phyloP scores from a whole-genome alignment of 2,329 filamentous ascomycete species.

The Fusarium haematococcum region DNA sequence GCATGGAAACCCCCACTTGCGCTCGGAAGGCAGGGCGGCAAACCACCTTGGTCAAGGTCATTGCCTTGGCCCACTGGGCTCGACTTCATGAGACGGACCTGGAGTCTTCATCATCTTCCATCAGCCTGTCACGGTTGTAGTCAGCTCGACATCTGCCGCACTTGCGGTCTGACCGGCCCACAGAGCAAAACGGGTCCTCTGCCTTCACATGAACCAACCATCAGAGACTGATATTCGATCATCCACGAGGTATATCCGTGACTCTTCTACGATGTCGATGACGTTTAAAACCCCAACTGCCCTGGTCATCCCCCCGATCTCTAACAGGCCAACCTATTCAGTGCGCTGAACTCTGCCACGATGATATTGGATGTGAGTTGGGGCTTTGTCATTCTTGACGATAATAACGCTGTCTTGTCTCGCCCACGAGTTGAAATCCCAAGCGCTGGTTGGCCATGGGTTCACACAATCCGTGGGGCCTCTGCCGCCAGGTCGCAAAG shows the following conservation, averaged over 20 bases:
- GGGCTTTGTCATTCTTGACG: neutral
- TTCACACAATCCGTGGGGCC: slow-evolving; percentile 16
- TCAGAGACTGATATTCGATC: neutral
- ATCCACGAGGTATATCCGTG: neutral
- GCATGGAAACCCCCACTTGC: neutral
- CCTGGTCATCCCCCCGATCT: neutral
- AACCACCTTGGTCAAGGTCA: neutral
- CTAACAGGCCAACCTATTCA: neutral
- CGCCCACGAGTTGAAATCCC: slow-evolving; percentile 1
- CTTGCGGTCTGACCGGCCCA: slow-evolving; percentile 1
- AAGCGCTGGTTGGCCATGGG: slow-evolving; percentile 15
- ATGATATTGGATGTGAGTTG: neutral
- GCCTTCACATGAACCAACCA: neutral
- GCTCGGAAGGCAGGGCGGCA: neutral
- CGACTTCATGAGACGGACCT: neutral
- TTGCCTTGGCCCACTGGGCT: neutral
- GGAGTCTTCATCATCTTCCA: neutral
- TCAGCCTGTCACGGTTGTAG: neutral
- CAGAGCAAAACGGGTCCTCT: neutral
- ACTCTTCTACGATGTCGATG: slow-evolving; percentile 5
- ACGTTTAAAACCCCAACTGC: neutral
- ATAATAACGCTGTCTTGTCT: neutral
- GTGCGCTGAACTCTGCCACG: neutral
- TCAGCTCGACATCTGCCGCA: slow-evolving; percentile 3
- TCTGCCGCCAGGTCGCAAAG: slow-evolving; percentile 1